These are phyloP conservation scores for Debaryomyces sp. DNA, from an alignment of 1,139 yeast genomes.

Conservation along the genomic window DNA sequence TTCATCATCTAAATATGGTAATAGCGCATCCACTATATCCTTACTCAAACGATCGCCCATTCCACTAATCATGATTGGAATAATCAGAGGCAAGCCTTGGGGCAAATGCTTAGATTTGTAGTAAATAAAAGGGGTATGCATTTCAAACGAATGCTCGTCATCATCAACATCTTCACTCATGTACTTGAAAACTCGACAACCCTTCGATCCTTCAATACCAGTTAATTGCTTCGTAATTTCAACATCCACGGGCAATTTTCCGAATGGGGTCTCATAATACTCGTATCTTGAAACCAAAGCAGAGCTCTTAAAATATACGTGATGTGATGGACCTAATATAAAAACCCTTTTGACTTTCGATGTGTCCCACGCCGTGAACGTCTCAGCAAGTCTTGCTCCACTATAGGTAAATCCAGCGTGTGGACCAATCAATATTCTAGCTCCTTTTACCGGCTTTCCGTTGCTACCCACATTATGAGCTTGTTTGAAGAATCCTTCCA, in stretches of 20 bases:
- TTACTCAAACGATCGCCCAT: constrained; percentile 49
- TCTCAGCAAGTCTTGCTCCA: constrained; percentile 75
- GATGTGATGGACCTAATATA: constrained; percentile 92
- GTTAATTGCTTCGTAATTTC: constrained; percentile 39
- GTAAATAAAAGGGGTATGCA: constrained; percentile 85
- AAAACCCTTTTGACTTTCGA: constrained; percentile 63
- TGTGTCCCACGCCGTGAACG: constrained; percentile 73
- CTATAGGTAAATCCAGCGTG: constrained; percentile 94
- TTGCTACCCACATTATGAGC: constrained; percentile 11
- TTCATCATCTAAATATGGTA: constrained; percentile 57
- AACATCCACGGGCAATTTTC: constrained; percentile 67
- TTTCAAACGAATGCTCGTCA: constrained; percentile 91
- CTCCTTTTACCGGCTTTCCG: constrained; percentile 44
- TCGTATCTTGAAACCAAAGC: constrained; percentile 60
- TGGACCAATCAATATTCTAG: constrained; percentile 64
- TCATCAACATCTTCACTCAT: constrained; percentile 70
- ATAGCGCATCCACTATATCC: constrained; percentile 50
- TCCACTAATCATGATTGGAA: constrained; percentile 83
- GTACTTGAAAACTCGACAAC: constrained; percentile 40
- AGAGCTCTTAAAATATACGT: constrained; percentile 69
- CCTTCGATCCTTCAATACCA: background rate
- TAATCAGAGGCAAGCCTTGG: constrained; percentile 52
- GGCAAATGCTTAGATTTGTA: constrained; percentile 42
- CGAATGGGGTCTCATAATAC: constrained; percentile 79
- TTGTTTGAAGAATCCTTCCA: constrained; percentile 7